A percentile compares a stretch with the other conserved stretches of the same genome.
phyloP scores from a whole-genome alignment of 1,139 yeast genomes.

The Sugiyamaella xylanicola region DNA sequence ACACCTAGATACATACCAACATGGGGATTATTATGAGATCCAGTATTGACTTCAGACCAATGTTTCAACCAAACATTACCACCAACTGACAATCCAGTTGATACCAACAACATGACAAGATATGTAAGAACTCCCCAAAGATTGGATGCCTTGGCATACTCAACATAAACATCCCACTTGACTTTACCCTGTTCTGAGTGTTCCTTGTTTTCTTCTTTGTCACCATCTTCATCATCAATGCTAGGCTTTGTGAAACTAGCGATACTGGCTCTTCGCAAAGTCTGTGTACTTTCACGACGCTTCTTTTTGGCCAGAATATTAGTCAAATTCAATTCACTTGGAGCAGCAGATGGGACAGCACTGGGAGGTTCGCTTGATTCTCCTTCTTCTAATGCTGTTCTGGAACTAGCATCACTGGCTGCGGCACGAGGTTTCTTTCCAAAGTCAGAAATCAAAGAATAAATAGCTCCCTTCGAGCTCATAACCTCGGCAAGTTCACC shows the following conservation, averaged over 20 bases:
- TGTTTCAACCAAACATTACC: slow-evolving; percentile 92
- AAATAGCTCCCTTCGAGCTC: slow-evolving; percentile 56
- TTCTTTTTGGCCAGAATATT: slow-evolving; percentile 3
- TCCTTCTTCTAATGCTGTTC: slow-evolving; percentile 25
- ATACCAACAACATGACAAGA: slow-evolving; percentile 48
- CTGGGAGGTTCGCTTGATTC: slow-evolving; percentile 6
- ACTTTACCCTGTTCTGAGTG: slow-evolving; percentile 93
- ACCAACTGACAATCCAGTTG: slow-evolving; percentile 63
- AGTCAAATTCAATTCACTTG: slow-evolving; percentile 12
- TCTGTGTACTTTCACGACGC: slow-evolving; percentile 42
- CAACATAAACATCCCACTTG: slow-evolving; percentile 80
- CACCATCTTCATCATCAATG: slow-evolving; percentile 37
- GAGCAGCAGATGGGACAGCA: slow-evolving; percentile 22
- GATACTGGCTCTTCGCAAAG: slow-evolving; percentile 71
- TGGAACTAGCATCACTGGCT: slow-evolving; percentile 24
- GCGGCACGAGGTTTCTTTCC: slow-evolving; percentile 52
- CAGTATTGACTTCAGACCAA: slow-evolving; percentile 91
- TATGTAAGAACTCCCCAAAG: slow-evolving; percentile 64
- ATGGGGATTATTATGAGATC: slow-evolving; percentile 68
- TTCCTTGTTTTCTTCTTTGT: slow-evolving; percentile 50
- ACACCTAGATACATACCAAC: slow-evolving; percentile 70
- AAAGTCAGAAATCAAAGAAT: slow-evolving; percentile 68
- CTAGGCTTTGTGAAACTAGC: slow-evolving; percentile 54
- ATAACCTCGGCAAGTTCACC: slow-evolving; percentile 68
- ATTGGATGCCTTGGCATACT: slow-evolving; percentile 87